Evolutionary conservation across 2,329 filamentous ascomycete species (phyloP).

Genomic region (Apiospora malaysiana): DNA sequence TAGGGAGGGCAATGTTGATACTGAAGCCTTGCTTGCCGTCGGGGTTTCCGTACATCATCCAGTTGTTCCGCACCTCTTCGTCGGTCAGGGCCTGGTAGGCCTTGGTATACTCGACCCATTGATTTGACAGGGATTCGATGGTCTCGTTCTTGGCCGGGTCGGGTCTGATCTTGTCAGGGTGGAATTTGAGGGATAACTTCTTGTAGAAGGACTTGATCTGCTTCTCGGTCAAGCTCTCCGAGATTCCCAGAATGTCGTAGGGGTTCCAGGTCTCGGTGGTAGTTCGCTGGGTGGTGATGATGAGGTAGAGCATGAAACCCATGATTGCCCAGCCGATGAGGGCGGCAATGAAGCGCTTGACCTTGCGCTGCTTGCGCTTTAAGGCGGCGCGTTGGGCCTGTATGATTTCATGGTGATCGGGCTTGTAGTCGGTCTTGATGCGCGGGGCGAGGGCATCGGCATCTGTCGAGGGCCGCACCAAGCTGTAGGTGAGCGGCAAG

Average conservation of each 20-base stretch:
- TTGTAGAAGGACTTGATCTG: constrained; percentile 93
- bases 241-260: constrained; percentile 89
- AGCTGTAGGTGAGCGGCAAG: constrained; percentile 85
- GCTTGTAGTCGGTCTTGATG: constrained; percentile 81
- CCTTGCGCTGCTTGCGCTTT: constrained; percentile 85
- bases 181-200: constrained; percentile 81
- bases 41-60: constrained; percentile 91
- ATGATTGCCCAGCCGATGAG: constrained; percentile 82
- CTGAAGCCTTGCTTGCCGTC: constrained; percentile 98
- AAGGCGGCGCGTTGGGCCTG: constrained; percentile 83
- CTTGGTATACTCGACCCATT: constrained; percentile 95
- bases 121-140: constrained; percentile 78
- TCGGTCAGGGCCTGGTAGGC: constrained; percentile 98
- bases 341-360: constrained; percentile 83
- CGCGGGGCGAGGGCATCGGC: constrained; percentile 81
- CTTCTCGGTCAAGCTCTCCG: constrained; percentile 85
- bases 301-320: constrained; percentile 90
- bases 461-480: constrained; percentile 78
- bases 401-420: constrained; percentile 83
- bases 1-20: constrained; percentile 94
- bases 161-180: constrained; percentile 90
- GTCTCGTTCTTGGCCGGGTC: constrained; percentile 91
- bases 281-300: constrained; percentile 75
- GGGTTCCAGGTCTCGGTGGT: constrained; percentile 90
- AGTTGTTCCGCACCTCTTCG: constrained; percentile 97